These are phyloP conservation scores for Chalciporus sphaerocephalus DNA, from an alignment of 768 basidiomycete genomes.

Conservation along the genomic window DNA sequence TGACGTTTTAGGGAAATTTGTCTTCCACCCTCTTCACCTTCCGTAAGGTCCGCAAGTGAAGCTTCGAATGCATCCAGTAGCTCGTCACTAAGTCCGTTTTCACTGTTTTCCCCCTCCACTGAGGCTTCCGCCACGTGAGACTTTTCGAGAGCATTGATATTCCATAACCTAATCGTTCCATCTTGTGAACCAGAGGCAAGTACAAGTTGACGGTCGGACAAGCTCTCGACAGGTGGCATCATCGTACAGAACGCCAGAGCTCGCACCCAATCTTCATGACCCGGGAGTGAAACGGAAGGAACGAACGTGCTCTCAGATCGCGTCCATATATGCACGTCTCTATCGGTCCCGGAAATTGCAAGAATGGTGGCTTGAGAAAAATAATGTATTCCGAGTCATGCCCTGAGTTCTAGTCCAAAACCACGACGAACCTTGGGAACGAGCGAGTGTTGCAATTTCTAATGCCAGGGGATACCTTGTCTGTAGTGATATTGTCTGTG, in stretches of 20 bases:
- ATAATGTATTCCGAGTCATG: neutral
- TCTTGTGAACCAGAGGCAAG: slow-evolving; percentile 97
- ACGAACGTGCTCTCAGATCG: slow-evolving; percentile 61
- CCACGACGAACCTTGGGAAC: slow-evolving; percentile 51
- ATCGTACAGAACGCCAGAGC: slow-evolving; percentile 62
- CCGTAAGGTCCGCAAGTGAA: slow-evolving; percentile 64
- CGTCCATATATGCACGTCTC: slow-evolving; percentile 72
- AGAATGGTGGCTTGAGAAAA: slow-evolving; percentile 52
- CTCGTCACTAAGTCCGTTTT: slow-evolving; percentile 53
- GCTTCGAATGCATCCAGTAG: slow-evolving; percentile 86
- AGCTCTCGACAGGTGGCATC: slow-evolving; percentile 12
- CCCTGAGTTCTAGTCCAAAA: slow-evolving; percentile 3
- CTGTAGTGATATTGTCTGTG: slow-evolving; percentile 59
- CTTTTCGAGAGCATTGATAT: slow-evolving; percentile 53
- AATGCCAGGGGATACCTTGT: slow-evolving; percentile 76
- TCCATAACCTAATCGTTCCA: slow-evolving; percentile 90
- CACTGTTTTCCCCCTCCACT: slow-evolving; percentile 17
- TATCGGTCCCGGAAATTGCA: slow-evolving; percentile 82
- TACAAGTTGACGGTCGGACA: slow-evolving; percentile 43
- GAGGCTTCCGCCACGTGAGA: slow-evolving; percentile 9
- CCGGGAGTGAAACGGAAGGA: slow-evolving; percentile 55
- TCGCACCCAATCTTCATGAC: slow-evolving; percentile 97
- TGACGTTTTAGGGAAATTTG: slow-evolving; percentile 90
- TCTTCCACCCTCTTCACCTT: slow-evolving; percentile 72
- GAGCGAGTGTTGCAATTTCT: slow-evolving; percentile 60